Evolutionary conservation across 768 basidiomycete species (phyloP).

Genomic region (Neoboletus subvelutipes): DNA sequence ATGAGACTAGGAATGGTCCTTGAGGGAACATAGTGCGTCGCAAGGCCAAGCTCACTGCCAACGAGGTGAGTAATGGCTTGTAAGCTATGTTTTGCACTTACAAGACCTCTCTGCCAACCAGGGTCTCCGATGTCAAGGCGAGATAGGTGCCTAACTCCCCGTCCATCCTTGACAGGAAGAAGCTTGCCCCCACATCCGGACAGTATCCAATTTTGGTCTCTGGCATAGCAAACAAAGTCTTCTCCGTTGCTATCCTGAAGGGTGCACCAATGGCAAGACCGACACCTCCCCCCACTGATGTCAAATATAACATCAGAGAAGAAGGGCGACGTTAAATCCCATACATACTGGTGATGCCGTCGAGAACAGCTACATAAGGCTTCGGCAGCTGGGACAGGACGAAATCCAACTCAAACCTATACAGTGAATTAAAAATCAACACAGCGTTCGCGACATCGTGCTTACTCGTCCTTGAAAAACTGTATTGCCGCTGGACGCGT

Average conservation of each 20-base stretch:
- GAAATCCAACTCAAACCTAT: slow-evolving; percentile 80
- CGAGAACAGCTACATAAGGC: slow-evolving; percentile 89
- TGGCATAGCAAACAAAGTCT: slow-evolving; percentile 92
- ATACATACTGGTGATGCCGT: slow-evolving; percentile 84
- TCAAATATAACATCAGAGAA: slow-evolving; percentile 5
- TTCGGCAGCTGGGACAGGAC: slow-evolving; percentile 68
- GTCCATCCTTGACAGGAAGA: slow-evolving; percentile 86
- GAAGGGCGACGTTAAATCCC: slow-evolving; percentile 5
- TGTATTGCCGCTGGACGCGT: slow-evolving; percentile 67
- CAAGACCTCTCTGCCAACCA: slow-evolving; percentile 85
- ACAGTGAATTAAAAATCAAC: slow-evolving; percentile 9
- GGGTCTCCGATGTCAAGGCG: slow-evolving; percentile 70
- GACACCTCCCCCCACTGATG: slow-evolving; percentile 91
- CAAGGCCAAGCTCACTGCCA: slow-evolving; percentile 83
- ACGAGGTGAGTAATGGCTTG: slow-evolving; percentile 10
- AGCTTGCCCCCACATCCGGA: slow-evolving; percentile 92
- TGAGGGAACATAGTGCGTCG: slow-evolving; percentile 89
- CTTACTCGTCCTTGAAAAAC: slow-evolving; percentile 90
- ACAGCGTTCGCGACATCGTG: slow-evolving; percentile 21
- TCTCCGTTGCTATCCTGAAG: slow-evolving; percentile 92
- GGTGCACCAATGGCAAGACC: slow-evolving; percentile 82
- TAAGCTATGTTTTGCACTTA: slow-evolving; percentile 41
- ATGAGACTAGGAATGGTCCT: slow-evolving; percentile 70
- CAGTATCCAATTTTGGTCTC: slow-evolving; percentile 90
- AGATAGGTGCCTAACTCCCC: slow-evolving; percentile 95